A percentile compares a stretch with the other conserved stretches of the same genome.
phyloP scores from a whole-genome alignment of 2,329 filamentous ascomycete species.

The Westerdykella sp. region DNA sequence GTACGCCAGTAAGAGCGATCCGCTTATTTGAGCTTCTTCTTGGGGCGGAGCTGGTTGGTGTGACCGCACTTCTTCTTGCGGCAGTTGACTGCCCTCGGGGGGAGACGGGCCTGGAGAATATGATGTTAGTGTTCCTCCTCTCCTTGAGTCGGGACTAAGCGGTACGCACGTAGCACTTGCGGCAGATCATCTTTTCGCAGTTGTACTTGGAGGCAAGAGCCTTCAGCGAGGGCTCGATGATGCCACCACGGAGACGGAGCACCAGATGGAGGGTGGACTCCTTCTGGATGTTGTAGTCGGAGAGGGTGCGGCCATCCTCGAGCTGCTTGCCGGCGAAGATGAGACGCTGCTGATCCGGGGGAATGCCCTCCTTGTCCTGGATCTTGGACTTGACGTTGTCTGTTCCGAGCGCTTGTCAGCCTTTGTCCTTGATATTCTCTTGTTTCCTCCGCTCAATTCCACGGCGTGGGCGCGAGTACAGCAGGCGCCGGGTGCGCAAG shows the following conservation, averaged over 20 bases:
- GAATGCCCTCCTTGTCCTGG: conserved; percentile 99
- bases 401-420: conserved; percentile 3
- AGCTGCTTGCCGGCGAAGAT: conserved; percentile 99
- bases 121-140: neutral
- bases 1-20: conserved; percentile 31
- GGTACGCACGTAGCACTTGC: conserved; percentile 95
- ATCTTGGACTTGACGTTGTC: conserved; percentile 99
- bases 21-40: conserved; percentile 99
- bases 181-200: conserved; percentile 99
- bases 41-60: conserved; percentile 99
- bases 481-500: conserved; percentile 7
- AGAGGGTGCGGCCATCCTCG: conserved; percentile 93
- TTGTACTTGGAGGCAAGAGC: conserved; percentile 98
- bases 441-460: neutral
- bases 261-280: conserved; percentile 98
- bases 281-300: conserved; percentile 99
- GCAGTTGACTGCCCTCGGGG: conserved; percentile 99
- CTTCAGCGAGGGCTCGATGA: conserved; percentile 97
- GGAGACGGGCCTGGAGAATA: conserved; percentile 62
- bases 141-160: neutral
- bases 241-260: conserved; percentile 97
- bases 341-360: conserved; percentile 95
- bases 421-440: neutral
- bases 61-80: conserved; percentile 98
- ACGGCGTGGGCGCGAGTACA: no score